phyloP scores from a whole-genome alignment of 2,329 filamentous ascomycete species.

The Colletotrichum gloeosporioides region DNA sequence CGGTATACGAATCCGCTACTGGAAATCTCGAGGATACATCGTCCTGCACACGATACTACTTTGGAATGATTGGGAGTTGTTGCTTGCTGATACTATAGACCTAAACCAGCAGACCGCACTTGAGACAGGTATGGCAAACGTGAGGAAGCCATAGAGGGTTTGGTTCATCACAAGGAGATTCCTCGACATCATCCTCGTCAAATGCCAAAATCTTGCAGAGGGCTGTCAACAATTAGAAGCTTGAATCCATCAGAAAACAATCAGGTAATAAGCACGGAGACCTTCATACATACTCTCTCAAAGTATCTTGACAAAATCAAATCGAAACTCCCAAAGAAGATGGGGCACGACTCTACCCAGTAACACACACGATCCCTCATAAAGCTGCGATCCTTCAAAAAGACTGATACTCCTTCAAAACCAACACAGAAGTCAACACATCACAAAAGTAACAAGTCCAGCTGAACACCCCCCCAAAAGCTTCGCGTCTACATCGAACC shows the following conservation, averaged over 20 bases:
- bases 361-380: background rate
- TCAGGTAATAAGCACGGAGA: background rate
- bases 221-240: too few species aligned
- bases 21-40: background rate
- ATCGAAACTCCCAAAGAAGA: background rate
- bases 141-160: background rate
- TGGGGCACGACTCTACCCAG: background rate
- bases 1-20: background rate
- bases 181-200: too few species aligned
- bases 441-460: background rate
- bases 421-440: background rate
- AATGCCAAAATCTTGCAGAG: too few species aligned
- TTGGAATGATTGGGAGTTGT: background rate
- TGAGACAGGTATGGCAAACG: background rate
- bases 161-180: background rate
- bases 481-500: background rate
- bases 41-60: background rate
- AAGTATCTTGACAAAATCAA: background rate
- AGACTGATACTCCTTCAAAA: background rate
- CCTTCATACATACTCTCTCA: background rate
- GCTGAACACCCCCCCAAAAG: background rate
- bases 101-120: rapidly evolving
- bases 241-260: background rate
- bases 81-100: background rate
- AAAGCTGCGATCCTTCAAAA: background rate